These are phyloP conservation scores for Collybia sordida DNA, from an alignment of 768 basidiomycete genomes.

Conservation along the genomic window DNA sequence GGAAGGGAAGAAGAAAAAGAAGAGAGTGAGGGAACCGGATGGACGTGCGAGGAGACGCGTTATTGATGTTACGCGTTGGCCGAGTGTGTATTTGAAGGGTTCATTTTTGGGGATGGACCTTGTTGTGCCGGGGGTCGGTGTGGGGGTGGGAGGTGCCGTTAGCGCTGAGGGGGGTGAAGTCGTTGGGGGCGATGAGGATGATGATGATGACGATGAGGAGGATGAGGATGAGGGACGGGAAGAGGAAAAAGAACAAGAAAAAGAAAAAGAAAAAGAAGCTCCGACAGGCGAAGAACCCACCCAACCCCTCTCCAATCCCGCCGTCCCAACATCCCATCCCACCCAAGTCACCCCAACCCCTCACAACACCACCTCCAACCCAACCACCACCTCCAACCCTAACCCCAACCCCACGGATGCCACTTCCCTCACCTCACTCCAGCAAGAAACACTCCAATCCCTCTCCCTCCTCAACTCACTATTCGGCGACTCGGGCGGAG, in stretches of 20 bases:
- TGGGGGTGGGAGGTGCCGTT: conserved; percentile 9
- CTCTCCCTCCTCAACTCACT: conserved; percentile 52
- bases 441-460: conserved; percentile 41
- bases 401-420: conserved; percentile 7
- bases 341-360: conserved; percentile 4
- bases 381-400: conserved; percentile 1
- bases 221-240: conserved; percentile 12
- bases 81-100: conserved; percentile 69
- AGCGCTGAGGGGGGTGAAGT: conserved; percentile 15
- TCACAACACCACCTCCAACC: background rate
- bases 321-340: background rate
- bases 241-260: conserved; percentile 12
- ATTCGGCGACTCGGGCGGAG: conserved; percentile 41
- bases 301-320: background rate
- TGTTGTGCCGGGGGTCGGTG: conserved; percentile 16
- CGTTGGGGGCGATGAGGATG: conserved; percentile 14
- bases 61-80: conserved; percentile 76
- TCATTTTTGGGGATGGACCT: conserved; percentile 55
- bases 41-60: conserved; percentile 57
- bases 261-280: conserved; percentile 7
- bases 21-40: conserved; percentile 48
- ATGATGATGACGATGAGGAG: conserved; percentile 12
- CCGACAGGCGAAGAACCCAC: background rate
- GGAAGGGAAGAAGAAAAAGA: conserved; percentile 41
- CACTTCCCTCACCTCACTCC: conserved; percentile 28